A percentile compares a stretch with the other conserved stretches of the same genome.
Evolutionary conservation across 306 rosid genomes (phyloP).

Genomic region (Parietaria judaica): DNA sequence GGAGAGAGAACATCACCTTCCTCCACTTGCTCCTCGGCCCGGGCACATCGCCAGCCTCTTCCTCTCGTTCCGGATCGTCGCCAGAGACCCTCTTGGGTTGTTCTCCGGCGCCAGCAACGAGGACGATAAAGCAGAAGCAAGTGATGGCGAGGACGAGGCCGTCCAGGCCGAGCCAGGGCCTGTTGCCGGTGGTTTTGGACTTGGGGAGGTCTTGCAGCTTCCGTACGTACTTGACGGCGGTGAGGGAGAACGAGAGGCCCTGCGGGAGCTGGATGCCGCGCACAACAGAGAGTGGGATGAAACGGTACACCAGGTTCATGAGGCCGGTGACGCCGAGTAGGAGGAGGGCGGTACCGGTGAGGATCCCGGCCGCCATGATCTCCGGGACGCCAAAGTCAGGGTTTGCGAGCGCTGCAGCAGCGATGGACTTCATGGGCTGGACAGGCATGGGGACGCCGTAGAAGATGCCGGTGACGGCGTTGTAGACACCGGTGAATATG

Average conservation of each 20-base stretch:
- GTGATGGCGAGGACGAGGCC: constrained; percentile 56
- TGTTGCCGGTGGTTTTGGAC: constrained; percentile 29
- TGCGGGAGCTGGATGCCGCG: constrained; percentile 75
- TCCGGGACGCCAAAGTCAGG: constrained; percentile 44
- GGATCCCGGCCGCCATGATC: constrained; percentile 70
- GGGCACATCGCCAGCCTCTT: not conserved
- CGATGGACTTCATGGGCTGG: constrained; percentile 84
- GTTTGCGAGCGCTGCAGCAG: constrained; percentile 50
- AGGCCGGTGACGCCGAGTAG: constrained; percentile 50
- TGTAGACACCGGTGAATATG: constrained; percentile 61
- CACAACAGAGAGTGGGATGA: constrained; percentile 49
- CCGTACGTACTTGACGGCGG: constrained; percentile 55
- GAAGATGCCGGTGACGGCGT: constrained; percentile 57
- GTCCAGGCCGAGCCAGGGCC: constrained; percentile 63
- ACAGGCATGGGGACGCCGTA: constrained; percentile 87
- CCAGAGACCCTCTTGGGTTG: constrained; percentile 8
- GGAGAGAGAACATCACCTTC: constrained; percentile 39
- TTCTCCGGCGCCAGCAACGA: constrained; percentile 42
- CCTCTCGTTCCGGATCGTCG: constrained; percentile 10
- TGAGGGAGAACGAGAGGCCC: constrained; percentile 59
- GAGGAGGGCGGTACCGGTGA: constrained; percentile 44
- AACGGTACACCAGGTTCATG: constrained; percentile 50
- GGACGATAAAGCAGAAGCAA: constrained; percentile 45
- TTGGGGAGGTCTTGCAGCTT: constrained; percentile 42
- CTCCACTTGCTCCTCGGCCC: not conserved